These are phyloP conservation scores for Entoloma clypeatum DNA, from an alignment of 1,284 basidiomycete species.

Conservation along the genomic window DNA sequence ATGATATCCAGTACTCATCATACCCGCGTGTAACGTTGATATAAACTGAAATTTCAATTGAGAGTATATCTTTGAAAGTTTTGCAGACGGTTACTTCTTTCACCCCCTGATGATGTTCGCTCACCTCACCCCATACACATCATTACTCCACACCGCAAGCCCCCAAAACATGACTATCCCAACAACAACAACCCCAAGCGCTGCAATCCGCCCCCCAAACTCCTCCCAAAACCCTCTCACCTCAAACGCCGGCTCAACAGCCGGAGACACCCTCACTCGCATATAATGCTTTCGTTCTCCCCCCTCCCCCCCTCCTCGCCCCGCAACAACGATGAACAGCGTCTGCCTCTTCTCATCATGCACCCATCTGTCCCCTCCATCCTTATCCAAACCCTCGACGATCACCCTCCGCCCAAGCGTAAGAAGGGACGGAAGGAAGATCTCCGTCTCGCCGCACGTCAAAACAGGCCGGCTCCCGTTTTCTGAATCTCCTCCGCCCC, in stretches of 20 bases:
- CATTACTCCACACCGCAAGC: neutral
- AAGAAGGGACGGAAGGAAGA: slow-evolving; percentile 70
- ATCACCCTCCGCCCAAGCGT: slow-evolving; percentile 54
- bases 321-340: slow-evolving; percentile 52
- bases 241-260: slow-evolving; percentile 45
- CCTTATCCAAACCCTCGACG: slow-evolving; percentile 48
- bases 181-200: slow-evolving; percentile 32
- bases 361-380: slow-evolving; percentile 43
- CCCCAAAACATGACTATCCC: slow-evolving; percentile 27
- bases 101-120: too few relatives aligned
- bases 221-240: slow-evolving; percentile 65
- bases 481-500: slow-evolving; percentile 3
- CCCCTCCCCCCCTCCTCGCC: slow-evolving; percentile 40
- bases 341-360: slow-evolving; percentile 67
- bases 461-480: slow-evolving; percentile 35
- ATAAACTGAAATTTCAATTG: too few relatives aligned
- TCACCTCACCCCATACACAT: too few relatives aligned
- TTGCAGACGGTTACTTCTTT: too few relatives aligned
- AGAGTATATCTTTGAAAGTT: too few relatives aligned
- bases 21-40: too few relatives aligned
- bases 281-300: too few relatives aligned
- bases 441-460: slow-evolving; percentile 65
- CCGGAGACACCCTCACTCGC: slow-evolving; percentile 53
- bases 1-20: too few relatives aligned
- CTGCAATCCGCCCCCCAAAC: slow-evolving; percentile 43